A percentile compares a stretch with the other conserved stretches of the same genome.
phyloP scores from a whole-genome alignment of 2,329 filamentous ascomycete species.

The Stylonectria norvegica region DNA sequence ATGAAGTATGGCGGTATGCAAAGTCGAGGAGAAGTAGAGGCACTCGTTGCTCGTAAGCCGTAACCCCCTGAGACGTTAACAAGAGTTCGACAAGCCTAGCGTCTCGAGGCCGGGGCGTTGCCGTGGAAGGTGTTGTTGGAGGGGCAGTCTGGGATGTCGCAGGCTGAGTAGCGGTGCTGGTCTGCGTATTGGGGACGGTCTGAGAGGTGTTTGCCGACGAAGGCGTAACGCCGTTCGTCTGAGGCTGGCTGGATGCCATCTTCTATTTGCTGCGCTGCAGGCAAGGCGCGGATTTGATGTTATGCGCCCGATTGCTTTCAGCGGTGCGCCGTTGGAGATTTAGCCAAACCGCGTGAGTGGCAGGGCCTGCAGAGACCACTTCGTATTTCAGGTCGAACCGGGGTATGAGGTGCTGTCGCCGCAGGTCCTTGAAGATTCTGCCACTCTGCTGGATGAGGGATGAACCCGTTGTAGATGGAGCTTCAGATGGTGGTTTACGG shows the following conservation, averaged over 20 bases:
- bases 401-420: too few species aligned
- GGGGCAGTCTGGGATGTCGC: slow-evolving; percentile 23
- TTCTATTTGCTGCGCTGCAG: slow-evolving; percentile 4
- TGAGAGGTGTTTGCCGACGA: slow-evolving; percentile 39
- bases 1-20: slow-evolving; percentile 75
- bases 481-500: too few species aligned
- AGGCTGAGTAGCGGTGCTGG: slow-evolving; percentile 29
- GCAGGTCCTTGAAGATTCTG: too few species aligned
- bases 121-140: slow-evolving; percentile 33
- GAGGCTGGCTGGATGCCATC: slow-evolving; percentile 41
- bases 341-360: too few species aligned
- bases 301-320: slow-evolving; percentile 4
- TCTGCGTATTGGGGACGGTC: slow-evolving; percentile 36
- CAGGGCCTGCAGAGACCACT: too few species aligned
- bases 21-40: slow-evolving; percentile 82
- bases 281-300: not conserved
- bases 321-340: too few species aligned
- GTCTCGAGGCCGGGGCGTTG: slow-evolving; percentile 66
- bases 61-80: slow-evolving; percentile 73
- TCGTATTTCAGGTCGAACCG: too few species aligned
- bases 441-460: too few species aligned
- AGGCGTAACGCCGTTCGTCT: slow-evolving; percentile 52
- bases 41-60: slow-evolving; percentile 76
- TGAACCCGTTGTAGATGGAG: too few species aligned
- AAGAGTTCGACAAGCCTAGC: slow-evolving; percentile 76